Percentiles rank a stretch among this genome's conserved stretches.
These are phyloP conservation scores for Daldinia grandis DNA, from an alignment of 495 filamentous ascomycete species.

Conservation along the genomic window DNA sequence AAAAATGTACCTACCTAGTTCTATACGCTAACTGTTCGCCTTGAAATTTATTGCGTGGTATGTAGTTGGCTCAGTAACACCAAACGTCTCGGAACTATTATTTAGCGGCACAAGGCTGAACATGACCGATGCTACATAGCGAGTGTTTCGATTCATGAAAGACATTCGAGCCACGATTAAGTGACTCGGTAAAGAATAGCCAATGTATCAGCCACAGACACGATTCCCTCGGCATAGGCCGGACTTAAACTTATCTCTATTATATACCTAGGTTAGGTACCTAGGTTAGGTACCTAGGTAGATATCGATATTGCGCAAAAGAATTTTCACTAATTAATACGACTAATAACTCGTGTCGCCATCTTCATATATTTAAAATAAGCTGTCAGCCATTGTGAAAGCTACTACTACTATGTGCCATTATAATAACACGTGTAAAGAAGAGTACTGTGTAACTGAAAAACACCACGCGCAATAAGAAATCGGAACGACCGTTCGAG, in stretches of 20 bases:
- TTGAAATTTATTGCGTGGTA: background rate
- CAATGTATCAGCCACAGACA: background rate
- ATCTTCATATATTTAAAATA: background rate
- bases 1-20: background rate
- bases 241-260: background rate
- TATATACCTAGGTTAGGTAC: too few relatives aligned
- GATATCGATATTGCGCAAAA: background rate
- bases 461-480: background rate
- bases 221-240: background rate
- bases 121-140: conserved; percentile 20
- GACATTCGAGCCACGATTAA: conserved; percentile 12
- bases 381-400: background rate
- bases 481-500: conserved; percentile 21
- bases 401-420: background rate
- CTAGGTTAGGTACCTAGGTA: too few relatives aligned
- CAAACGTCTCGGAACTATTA: conserved; percentile 17
- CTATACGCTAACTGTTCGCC: background rate
- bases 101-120: conserved; percentile 32
- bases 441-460: background rate
- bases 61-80: background rate
- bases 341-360: background rate
- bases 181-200: conserved; percentile 8
- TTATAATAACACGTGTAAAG: conserved; percentile 4
- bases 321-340: background rate
- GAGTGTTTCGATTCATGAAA: conserved; percentile 12